These are phyloP conservation scores for Cercophora newfieldiana DNA, from an alignment of 495 filamentous ascomycete genomes.

Conservation along the genomic window DNA sequence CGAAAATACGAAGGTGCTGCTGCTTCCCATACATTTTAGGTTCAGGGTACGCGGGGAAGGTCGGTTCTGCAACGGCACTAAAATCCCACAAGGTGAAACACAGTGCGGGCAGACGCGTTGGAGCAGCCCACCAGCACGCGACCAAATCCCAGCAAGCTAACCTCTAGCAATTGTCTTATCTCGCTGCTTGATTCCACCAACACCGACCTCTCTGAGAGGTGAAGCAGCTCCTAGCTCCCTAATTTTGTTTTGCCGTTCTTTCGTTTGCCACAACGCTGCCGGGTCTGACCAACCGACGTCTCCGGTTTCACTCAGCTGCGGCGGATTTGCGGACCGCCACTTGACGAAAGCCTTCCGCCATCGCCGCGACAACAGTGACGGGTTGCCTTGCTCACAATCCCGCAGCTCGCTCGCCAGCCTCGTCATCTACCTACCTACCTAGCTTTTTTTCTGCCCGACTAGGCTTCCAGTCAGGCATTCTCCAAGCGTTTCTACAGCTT, in stretches of 20 bases:
- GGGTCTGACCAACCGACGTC: not conserved
- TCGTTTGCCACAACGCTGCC: not conserved
- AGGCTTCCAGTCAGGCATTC: not conserved
- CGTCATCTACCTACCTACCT: too few relatives aligned
- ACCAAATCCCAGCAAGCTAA: too few relatives aligned
- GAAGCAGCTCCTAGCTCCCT: not conserved
- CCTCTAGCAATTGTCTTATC: too few relatives aligned
- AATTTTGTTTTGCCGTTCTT: not conserved
- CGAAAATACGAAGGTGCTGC: too few relatives aligned
- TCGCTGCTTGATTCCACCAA: too few relatives aligned
- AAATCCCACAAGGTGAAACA: too few relatives aligned
- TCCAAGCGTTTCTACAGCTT: too few relatives aligned
- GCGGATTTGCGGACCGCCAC: not conserved
- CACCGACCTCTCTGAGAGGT: not conserved
- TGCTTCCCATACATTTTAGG: too few relatives aligned
- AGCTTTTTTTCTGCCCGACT: not conserved
- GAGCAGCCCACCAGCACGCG: too few relatives aligned
- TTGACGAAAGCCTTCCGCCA: not conserved
- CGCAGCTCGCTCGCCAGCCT: not conserved
- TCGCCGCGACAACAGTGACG: not conserved
- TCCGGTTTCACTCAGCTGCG: not conserved
- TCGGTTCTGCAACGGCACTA: too few relatives aligned
- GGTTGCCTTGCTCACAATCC: not conserved
- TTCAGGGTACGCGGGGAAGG: too few relatives aligned
- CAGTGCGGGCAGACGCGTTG: too few relatives aligned